Conservation (phyloP, 176 grass and related monocot genomes). For the Cymbopogon citratus region DNA sequence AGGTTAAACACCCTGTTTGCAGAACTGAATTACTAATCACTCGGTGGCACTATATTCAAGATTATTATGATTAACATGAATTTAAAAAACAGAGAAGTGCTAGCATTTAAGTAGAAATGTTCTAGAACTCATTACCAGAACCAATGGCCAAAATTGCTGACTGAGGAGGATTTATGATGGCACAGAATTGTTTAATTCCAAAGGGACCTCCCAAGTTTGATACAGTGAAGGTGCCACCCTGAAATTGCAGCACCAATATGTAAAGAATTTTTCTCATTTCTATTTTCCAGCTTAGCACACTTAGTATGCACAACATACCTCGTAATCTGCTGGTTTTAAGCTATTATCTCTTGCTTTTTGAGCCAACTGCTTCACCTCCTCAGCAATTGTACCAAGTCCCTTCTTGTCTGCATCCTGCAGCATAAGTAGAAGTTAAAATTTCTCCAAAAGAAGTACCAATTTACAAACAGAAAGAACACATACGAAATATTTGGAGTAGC, state of each 20-base stretch:
- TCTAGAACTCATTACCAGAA: constrained; percentile 50
- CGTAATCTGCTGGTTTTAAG: constrained; percentile 87
- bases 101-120: neutral
- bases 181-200: constrained; percentile 94
- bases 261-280: neutral
- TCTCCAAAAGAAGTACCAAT: neutral
- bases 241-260: constrained; percentile 26
- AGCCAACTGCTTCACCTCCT: constrained; percentile 87
- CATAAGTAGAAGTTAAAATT: neutral
- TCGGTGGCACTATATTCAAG: neutral
- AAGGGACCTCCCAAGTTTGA: constrained; percentile 95
- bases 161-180: constrained; percentile 95
- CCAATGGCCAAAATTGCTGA: constrained; percentile 90
- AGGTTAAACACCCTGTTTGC: neutral
- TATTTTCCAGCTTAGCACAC: constrained; percentile 7
- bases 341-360: constrained; percentile 83
- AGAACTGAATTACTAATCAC: neutral
- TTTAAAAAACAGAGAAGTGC: neutral
- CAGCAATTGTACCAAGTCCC: constrained; percentile 75
- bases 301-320: constrained; percentile 36
- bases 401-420: constrained; percentile 95
- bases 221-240: constrained; percentile 93
- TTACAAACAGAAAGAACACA: neutral
- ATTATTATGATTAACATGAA: neutral
- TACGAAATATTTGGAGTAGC: neutral